A percentile compares a stretch with the other conserved stretches of the same genome.
phyloP scores from a whole-genome alignment of 1,284 basidiomycete species.

The Apiotrichum brassicae region DNA sequence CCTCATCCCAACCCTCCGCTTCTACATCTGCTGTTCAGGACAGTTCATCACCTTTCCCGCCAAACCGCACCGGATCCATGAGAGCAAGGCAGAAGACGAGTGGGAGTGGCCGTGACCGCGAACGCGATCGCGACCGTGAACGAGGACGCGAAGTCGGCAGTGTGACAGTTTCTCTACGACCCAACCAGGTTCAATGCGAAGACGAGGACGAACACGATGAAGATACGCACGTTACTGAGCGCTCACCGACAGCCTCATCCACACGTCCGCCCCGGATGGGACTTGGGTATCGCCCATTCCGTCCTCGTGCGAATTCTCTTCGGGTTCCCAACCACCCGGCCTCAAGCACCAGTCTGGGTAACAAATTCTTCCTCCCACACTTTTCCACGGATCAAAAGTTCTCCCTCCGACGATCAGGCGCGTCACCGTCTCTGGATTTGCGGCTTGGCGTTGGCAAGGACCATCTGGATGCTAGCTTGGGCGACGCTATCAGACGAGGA shows the following conservation, averaged over 20 bases:
- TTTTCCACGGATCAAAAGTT: constrained; percentile 45
- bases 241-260: not conserved
- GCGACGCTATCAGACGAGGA: constrained; percentile 40
- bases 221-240: not conserved
- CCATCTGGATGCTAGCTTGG: constrained; percentile 37
- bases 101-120: constrained; percentile 11
- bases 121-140: too few relatives aligned
- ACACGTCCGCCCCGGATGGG: not conserved
- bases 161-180: constrained; percentile 30
- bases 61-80: not conserved
- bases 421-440: constrained; percentile 22
- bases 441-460: constrained; percentile 41
- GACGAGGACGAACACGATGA: constrained; percentile 7
- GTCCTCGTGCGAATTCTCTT: constrained; percentile 29
- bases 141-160: constrained; percentile 24
- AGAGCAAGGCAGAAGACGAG: constrained; percentile 1
- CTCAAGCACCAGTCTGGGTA: constrained; percentile 6
- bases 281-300: constrained; percentile 4
- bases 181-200: constrained; percentile 4
- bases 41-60: not conserved
- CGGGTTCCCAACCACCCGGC: constrained; percentile 11
- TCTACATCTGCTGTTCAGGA: not conserved
- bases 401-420: constrained; percentile 22
- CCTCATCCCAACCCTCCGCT: not conserved
- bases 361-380: constrained; percentile 38